Conservation (phyloP, 768 basidiomycete species). For the Russula abietina region DNA sequence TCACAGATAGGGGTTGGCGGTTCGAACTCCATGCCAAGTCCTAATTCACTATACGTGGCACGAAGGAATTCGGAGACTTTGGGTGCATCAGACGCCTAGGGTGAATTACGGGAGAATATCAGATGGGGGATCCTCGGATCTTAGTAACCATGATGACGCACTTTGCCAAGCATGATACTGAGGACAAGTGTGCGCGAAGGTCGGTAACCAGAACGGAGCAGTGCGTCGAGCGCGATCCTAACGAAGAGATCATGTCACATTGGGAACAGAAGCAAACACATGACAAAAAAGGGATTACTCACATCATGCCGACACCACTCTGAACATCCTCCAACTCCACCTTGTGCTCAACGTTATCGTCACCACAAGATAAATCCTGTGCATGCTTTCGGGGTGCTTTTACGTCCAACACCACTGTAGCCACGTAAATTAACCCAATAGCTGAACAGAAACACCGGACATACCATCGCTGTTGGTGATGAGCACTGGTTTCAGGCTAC, state of each 20-base stretch:
- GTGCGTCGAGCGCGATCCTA: slow-evolving; percentile 5
- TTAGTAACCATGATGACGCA: not conserved
- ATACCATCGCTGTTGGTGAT: slow-evolving; percentile 7
- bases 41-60: not conserved
- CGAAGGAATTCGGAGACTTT: slow-evolving; percentile 1
- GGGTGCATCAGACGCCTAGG: not conserved
- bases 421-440: not conserved
- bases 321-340: not conserved
- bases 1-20: not conserved
- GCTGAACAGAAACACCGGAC: not conserved
- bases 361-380: not conserved
- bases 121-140: not conserved
- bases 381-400: not conserved
- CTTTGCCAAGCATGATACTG: slow-evolving; percentile 9
- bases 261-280: not conserved
- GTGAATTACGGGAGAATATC: not conserved
- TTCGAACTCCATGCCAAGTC: not conserved
- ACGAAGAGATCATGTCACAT: not conserved
- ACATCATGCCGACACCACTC: slow-evolving; percentile 9
- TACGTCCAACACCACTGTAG: not conserved
- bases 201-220: slow-evolving; percentile 2
- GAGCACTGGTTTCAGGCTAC: slow-evolving; percentile 1
- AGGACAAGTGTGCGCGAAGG: slow-evolving; percentile 8
- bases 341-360: not conserved
- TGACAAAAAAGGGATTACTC: not conserved